phyloP scores from a whole-genome alignment of 2,329 filamentous ascomycete genomes.

The Nemania abortiva region DNA sequence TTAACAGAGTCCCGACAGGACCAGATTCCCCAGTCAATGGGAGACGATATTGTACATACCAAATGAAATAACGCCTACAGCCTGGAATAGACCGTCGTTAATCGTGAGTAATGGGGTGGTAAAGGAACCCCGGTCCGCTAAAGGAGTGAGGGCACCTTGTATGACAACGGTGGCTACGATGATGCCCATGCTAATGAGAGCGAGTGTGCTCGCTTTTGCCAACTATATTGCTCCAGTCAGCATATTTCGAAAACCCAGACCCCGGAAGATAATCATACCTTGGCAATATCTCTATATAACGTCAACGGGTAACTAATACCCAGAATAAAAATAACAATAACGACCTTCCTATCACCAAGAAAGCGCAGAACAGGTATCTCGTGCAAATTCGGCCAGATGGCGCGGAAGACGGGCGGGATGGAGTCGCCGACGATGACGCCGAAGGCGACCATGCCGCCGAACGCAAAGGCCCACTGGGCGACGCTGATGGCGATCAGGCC shows the following conservation, averaged over 20 bases:
- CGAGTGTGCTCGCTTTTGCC: slow-evolving; percentile 94
- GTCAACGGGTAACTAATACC: slow-evolving; percentile 91
- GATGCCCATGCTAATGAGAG: slow-evolving; percentile 90
- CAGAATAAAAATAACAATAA: slow-evolving; percentile 89
- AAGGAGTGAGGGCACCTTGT: slow-evolving; percentile 81
- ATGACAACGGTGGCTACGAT: slow-evolving; percentile 90
- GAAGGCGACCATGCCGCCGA: slow-evolving; percentile 98
- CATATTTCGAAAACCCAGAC: neutral
- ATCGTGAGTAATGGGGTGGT: slow-evolving; percentile 78
- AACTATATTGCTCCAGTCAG: slow-evolving; percentile 70
- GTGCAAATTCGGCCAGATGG: slow-evolving; percentile 81
- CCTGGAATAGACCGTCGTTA: slow-evolving; percentile 91
- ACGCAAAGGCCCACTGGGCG: slow-evolving; percentile 98
- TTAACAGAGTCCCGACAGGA: slow-evolving; percentile 48
- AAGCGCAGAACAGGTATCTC: slow-evolving; percentile 83
- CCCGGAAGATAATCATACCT: slow-evolving; percentile 69
- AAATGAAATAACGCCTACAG: slow-evolving; percentile 97
- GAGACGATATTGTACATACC: slow-evolving; percentile 64
- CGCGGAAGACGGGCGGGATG: slow-evolving; percentile 88
- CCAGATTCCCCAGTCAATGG: neutral
- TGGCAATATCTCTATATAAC: slow-evolving; percentile 95
- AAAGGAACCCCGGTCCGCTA: slow-evolving; percentile 78
- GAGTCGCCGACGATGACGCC: slow-evolving; percentile 97
- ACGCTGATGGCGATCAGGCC: slow-evolving; percentile 89
- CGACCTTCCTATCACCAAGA: slow-evolving; percentile 81